A percentile compares a stretch with the other conserved stretches of the same genome.
Conservation (phyloP, 208 protist species). For the Leishmania braziliensis region DNA sequence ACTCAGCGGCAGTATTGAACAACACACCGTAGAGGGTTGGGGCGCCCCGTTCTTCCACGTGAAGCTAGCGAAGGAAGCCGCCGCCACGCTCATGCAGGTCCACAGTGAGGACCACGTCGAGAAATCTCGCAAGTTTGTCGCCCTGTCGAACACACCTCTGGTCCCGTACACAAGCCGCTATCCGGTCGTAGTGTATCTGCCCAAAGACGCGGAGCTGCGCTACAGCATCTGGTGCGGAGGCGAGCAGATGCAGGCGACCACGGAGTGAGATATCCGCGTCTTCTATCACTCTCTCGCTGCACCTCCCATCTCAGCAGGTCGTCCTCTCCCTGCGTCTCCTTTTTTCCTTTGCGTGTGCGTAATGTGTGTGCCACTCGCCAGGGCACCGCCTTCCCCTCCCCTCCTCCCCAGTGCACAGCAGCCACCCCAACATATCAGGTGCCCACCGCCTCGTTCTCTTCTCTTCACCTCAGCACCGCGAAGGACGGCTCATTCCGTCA, state of each 20-base stretch:
- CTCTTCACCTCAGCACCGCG: constrained; percentile 5
- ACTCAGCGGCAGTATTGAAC: constrained; percentile 33
- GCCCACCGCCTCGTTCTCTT: not conserved
- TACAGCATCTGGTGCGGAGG: constrained; percentile 63
- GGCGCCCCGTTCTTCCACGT: constrained; percentile 53
- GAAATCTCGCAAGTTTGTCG: constrained; percentile 42
- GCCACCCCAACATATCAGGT: too few relatives aligned
- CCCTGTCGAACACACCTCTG: constrained; percentile 35
- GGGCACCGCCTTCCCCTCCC: not conserved
- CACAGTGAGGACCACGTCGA: constrained; percentile 19
- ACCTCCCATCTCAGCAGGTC: not conserved
- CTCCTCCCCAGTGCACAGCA: not conserved
- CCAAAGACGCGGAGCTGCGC: constrained; percentile 54
- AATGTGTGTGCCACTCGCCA: too few relatives aligned
- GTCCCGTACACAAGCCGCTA: constrained; percentile 50
- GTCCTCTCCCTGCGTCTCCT: not conserved
- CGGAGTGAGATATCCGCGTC: constrained; percentile 14
- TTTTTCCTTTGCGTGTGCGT: not conserved
- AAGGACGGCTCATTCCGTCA: not conserved
- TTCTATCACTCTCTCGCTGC: not conserved
- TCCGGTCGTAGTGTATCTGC: constrained; percentile 76
- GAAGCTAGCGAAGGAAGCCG: constrained; percentile 27
- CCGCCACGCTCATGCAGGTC: constrained; percentile 23
- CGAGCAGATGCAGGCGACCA: constrained; percentile 28
- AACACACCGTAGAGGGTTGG: constrained; percentile 30